These are phyloP conservation scores for Williopsis jadinii DNA, from an alignment of 1,139 yeast species.

Conservation along the genomic window DNA sequence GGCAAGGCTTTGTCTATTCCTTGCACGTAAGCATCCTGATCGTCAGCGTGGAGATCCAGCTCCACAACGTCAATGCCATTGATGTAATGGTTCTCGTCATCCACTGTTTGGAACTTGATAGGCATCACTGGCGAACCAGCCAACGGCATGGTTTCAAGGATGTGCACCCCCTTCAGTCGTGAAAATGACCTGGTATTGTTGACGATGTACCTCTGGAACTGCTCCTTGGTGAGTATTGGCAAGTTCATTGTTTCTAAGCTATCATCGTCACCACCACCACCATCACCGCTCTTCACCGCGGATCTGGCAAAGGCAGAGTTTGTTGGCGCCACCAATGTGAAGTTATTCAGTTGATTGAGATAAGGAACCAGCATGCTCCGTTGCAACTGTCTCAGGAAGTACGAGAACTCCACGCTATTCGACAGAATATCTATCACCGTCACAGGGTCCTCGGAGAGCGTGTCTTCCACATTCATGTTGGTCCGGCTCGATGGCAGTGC, in stretches of 20 bases:
- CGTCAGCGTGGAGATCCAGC: slow-evolving; percentile 55
- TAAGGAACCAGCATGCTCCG: slow-evolving; percentile 59
- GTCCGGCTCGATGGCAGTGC: background rate
- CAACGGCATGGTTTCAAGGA: background rate
- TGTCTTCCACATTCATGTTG: background rate
- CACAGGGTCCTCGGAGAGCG: slow-evolving; percentile 6
- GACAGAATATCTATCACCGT: slow-evolving; percentile 77
- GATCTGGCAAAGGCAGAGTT: slow-evolving; percentile 62
- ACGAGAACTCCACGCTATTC: slow-evolving; percentile 64
- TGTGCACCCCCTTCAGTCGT: background rate
- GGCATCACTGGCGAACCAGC: slow-evolving; percentile 5
- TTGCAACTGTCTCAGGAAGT: slow-evolving; percentile 61
- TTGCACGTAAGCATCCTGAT: slow-evolving; percentile 68
- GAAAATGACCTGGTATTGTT: slow-evolving; percentile 17
- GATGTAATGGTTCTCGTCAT: slow-evolving; percentile 23
- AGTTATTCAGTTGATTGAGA: slow-evolving; percentile 56
- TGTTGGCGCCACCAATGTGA: slow-evolving; percentile 79
- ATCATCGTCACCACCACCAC: background rate
- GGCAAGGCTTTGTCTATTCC: slow-evolving; percentile 53
- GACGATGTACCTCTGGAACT: slow-evolving; percentile 24
- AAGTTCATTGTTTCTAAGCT: background rate
- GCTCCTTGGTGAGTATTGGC: slow-evolving; percentile 1
- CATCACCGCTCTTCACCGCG: background rate
- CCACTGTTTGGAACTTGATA: slow-evolving; percentile 11
- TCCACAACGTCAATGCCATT: slow-evolving; percentile 55